Base-by-base conservation (phyloP, 1,139 yeast species). In the Scheffersomyces illinoinensis region DNA sequence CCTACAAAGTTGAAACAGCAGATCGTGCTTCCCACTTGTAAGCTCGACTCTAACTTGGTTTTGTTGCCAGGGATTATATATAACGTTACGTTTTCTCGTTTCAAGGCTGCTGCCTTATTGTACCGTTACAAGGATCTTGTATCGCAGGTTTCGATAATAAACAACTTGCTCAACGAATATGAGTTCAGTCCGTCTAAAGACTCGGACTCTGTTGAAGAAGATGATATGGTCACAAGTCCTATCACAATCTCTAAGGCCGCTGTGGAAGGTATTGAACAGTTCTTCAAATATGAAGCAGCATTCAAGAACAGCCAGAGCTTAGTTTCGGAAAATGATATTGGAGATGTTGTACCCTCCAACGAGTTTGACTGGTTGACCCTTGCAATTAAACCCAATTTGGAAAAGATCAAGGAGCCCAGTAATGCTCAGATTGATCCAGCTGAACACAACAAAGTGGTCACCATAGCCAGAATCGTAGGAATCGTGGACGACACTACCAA, bases 41-140 rank as follows among this genome's bases (percentile, higher is more conserved):
- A 73, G 57, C 71, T 79, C 50, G 84, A 79, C 66, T 78, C 82
- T 53, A 78, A 76, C 63, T 70, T 86, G 59, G 85, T 87, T 17
- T 76, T 86, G 48, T 68, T 87, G 17, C 91, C 91, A 0, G 90
- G 90, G 0, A 82, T 86, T 55, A 78, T 85, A 39, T 87, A 87
- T 69, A 81, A 85, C 61, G 85, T 86, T 18, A 77, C 85, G 1
- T 83, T 86, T 58, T 73, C 82, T 48, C 73, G 82, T 56, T 74
- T 76, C 62, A 79, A 81, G 58, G 88, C 87, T 1, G 79, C 84
- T 7, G 77, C 82, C 1, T 70, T 86, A 43, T 71, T 86, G 54
- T 76, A 73, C 50, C 72, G 81, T 50, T 79, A 68, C 67, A 74
- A 72, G 58, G 69, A 73, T 21, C 72, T 75, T 53, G 69, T 75